Base-by-base conservation (phyloP, 805 yeast species). In the Babjeviella inositovora region DNA sequence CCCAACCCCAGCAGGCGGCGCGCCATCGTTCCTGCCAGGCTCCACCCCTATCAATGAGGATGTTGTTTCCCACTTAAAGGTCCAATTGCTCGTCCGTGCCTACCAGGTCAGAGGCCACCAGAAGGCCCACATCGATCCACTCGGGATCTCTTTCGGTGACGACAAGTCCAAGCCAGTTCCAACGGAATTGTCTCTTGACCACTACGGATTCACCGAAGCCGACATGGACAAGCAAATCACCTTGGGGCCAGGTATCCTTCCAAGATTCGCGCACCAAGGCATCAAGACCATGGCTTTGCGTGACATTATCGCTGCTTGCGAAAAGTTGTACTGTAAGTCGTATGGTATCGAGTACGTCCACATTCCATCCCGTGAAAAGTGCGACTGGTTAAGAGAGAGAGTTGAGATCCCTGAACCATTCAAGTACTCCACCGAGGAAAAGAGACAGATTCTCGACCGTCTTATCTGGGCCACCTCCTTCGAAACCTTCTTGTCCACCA, bases 51-150 rank as follows among this genome's bases (percentile, higher is more conserved):
- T 72, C 15, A 42, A 47, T 19, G 68, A 70, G 41, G 81, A 73
- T 33, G 81, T 85, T 21, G 63, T 77, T 33, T 64, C 80, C 32
- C 97, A 90, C 50, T 68, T 90, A 62, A 90, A 90, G 52, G 92
- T 84, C 10, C 99, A 90, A 62, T 68, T 90, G 38, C 64, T 90
- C 39, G 96, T 92, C 32, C 79, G 99, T 52, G 98, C 98, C 15
- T 90, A 85, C 57, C 98, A 90, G 60, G 98, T 90, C 25, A 73
- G 97, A 53, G 99, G 98, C 36, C 99, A 90, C 52, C 77, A 74
- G 50, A 81, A 80, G 58, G 96, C 97, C 21, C 75, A 72, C 39
- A 74, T 84, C 31, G 99, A 90, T 52, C 99, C 99, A n/a, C 60
- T 90, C 43, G 87, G 77, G 17, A 77, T 87, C 42, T 70, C 85